Percentiles rank a stretch among this genome's conserved stretches.
phyloP scores from a whole-genome alignment of 345 rosid genomes.

The Toxicodendron radicans region DNA sequence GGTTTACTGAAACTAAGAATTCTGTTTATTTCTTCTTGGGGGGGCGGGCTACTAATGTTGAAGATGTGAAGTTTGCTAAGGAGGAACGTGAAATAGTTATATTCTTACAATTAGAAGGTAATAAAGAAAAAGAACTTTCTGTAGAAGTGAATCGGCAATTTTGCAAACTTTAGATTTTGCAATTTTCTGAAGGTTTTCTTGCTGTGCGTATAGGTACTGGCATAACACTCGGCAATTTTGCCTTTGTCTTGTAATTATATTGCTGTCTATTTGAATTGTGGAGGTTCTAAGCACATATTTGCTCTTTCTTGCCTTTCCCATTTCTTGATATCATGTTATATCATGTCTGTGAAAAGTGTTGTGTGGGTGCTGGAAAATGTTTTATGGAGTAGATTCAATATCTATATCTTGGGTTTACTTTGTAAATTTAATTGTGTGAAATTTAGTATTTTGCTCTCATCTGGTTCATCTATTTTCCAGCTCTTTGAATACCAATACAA shows the following conservation, averaged over 20 bases:
- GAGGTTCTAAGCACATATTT: background rate
- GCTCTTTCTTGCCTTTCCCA: background rate
- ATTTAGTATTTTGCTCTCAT: background rate
- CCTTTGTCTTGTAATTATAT: background rate
- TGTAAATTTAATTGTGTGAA: slow-evolving; percentile 8
- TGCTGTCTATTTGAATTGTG: background rate
- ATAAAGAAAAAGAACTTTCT: background rate
- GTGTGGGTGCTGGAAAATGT: background rate
- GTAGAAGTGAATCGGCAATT: background rate
- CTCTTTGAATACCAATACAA: slow-evolving; percentile 91
- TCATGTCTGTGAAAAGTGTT: background rate
- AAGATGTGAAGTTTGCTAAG: too few species aligned
- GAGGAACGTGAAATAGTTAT: too few species aligned
- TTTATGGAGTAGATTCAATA: background rate
- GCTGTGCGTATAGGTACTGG: background rate
- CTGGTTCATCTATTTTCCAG: slow-evolving; percentile 38
- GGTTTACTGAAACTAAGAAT: background rate
- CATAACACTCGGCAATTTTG: background rate
- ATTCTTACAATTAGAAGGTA: background rate
- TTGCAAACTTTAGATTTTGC: background rate
- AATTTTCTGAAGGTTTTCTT: background rate
- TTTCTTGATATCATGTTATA: background rate
- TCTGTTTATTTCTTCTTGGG: too few species aligned
- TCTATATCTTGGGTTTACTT: background rate
- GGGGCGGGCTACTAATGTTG: too few species aligned